Conservation (phyloP, 1,284 basidiomycete species). For the Acaromyces ingoldii region DNA sequence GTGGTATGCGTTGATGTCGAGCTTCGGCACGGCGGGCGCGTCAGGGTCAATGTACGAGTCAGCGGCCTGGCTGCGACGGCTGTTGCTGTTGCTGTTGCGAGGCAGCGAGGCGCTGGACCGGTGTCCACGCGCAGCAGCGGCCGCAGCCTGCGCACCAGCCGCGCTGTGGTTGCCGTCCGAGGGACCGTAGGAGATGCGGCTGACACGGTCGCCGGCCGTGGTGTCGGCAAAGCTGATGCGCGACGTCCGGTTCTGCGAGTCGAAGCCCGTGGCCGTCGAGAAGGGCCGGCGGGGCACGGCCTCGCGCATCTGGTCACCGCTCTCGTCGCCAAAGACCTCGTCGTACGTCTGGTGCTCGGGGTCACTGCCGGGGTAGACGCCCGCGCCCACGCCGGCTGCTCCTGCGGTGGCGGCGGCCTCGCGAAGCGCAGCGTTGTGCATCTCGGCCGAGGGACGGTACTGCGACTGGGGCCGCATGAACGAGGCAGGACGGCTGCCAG, state of each 20-base stretch:
- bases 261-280: no score
- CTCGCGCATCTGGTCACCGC: slow-evolving; percentile 37
- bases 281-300: no score
- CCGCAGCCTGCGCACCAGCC: not conserved
- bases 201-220: slow-evolving; percentile 37
- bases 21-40: slow-evolving; percentile 27
- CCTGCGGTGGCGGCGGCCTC: no score
- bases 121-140: no score
- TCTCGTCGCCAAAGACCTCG: no score
- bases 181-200: slow-evolving; percentile 37
- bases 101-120: slow-evolving; percentile 18
- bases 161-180: slow-evolving; percentile 24
- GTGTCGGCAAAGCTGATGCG: slow-evolving; percentile 35
- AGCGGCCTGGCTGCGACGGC: slow-evolving; percentile 20
- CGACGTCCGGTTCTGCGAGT: slow-evolving; percentile 25
- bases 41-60: slow-evolving; percentile 38
- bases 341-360: no score
- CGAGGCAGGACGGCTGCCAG: slow-evolving; percentile 38
- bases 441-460: slow-evolving; percentile 23
- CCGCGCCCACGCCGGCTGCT: slow-evolving; percentile 32
- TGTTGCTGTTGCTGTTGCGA: slow-evolving; percentile 6
- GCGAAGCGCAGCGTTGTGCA: no score
- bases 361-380: slow-evolving; percentile 28
- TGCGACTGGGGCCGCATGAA: slow-evolving; percentile 12
- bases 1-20: slow-evolving; percentile 17